Evolutionary conservation across 352 stramenopile species (phyloP).

Genomic region (Phytophthora cryptogea): DNA sequence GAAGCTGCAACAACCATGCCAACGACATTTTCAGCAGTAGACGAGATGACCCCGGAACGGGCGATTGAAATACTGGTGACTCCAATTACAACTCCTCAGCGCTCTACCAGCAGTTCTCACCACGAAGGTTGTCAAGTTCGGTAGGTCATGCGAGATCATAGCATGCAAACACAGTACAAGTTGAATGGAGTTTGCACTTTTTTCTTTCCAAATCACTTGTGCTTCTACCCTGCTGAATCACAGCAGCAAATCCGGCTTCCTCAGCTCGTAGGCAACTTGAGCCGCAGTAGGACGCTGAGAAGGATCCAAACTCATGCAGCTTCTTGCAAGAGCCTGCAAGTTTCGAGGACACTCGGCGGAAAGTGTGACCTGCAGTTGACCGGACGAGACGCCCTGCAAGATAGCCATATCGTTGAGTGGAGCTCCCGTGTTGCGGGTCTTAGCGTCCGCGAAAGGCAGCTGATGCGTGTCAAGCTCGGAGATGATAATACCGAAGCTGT

Average conservation of each 20-base stretch:
- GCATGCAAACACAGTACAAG: slow-evolving; percentile 5
- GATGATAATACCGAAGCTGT: slow-evolving; percentile 73
- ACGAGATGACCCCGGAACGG: neutral
- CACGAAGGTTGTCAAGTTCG: slow-evolving; percentile 6
- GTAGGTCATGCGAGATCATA: neutral
- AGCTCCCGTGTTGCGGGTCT: slow-evolving; percentile 27
- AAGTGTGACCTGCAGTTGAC: slow-evolving; percentile 44
- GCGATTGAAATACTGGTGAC: neutral
- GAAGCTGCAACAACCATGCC: slow-evolving; percentile 1
- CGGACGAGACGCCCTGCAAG: slow-evolving; percentile 56
- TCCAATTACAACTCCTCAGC: slow-evolving; percentile 5
- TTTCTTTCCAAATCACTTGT: neutral
- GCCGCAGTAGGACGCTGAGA: slow-evolving; percentile 53
- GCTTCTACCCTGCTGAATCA: slow-evolving; percentile 3
- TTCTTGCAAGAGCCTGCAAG: slow-evolving; percentile 48
- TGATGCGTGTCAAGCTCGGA: slow-evolving; percentile 71
- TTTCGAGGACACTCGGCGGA: slow-evolving; percentile 48
- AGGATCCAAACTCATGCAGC: slow-evolving; percentile 60
- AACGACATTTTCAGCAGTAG: neutral
- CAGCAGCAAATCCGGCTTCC: slow-evolving; percentile 52
- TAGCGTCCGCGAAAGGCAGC: slow-evolving; percentile 61
- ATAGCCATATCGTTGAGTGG: slow-evolving; percentile 65
- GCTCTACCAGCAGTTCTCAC: neutral
- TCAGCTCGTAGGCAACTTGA: slow-evolving; percentile 66
- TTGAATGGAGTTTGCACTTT: neutral